Conservation (phyloP, 805 yeast genomes). For the Kuraishia capsulata region DNA sequence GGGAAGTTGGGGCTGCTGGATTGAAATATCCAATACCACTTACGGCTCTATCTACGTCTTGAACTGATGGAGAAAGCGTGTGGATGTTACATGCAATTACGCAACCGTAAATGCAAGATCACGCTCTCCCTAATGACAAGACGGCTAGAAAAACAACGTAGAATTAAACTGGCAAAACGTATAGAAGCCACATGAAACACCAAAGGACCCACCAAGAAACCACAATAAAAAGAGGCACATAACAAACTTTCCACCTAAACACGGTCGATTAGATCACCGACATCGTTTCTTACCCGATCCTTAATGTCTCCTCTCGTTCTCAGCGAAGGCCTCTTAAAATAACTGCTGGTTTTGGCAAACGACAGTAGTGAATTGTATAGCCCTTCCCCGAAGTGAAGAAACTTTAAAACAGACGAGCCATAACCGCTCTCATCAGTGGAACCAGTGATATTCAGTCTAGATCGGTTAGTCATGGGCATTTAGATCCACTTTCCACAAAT, state of each 20-base stretch:
- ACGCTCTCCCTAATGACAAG: background rate
- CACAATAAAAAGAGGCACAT: no score
- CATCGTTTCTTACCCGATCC: slow-evolving; percentile 18
- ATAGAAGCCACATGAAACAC: background rate
- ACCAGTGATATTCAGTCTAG: slow-evolving; percentile 8
- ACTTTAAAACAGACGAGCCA: slow-evolving; percentile 32
- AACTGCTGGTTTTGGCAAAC: slow-evolving; percentile 35
- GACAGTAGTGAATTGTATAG: slow-evolving; percentile 42
- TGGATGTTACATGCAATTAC: no score
- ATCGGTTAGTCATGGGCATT: background rate
- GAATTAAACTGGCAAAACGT: background rate
- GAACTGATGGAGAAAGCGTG: background rate
- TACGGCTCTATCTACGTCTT: background rate
- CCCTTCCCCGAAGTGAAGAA: slow-evolving; percentile 51
- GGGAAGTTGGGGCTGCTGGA: no score
- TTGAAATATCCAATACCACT: no score
- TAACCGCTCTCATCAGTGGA: slow-evolving; percentile 38
- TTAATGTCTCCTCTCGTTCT: slow-evolving; percentile 17
- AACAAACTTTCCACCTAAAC: no score
- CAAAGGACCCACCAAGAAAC: background rate
- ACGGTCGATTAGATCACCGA: slow-evolving; percentile 9
- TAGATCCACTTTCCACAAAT: no score
- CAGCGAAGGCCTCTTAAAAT: slow-evolving; percentile 36
- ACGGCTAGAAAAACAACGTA: background rate
- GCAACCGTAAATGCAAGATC: no score